Evolutionary conservation across 2,329 filamentous ascomycete species (phyloP), one percentile per base, ranked within the genome.

Genomic region (Colletotrichum trifolii): DNA sequence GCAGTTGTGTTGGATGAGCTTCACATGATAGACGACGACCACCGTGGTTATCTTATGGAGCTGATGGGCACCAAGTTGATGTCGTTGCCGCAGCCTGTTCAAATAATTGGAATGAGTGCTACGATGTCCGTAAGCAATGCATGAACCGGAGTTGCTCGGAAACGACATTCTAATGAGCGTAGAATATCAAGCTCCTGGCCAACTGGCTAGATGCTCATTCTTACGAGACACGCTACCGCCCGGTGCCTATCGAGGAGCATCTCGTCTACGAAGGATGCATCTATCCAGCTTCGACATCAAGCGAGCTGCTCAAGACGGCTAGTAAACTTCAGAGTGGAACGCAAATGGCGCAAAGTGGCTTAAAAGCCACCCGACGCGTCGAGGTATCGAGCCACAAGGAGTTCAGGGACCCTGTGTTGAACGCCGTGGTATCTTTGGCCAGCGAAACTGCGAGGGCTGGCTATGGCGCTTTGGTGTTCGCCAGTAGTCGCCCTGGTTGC

Each of bases 21-120:
- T n/a, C 91, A 94, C 73, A 93, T 94, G 90, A 83, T 94, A 48
- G 89, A 93, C 70, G 91, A 94, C 73, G 89, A 90, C 67, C 85
- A 89, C 69, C 87, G 91, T 11, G 91, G 91, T 4, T 94, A 94
- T 73, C 81, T 94, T 1, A 79, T 94, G 59, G 91, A 94, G 73
- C 79, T 94, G 6, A 87, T 93, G 77, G 87, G 89, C 6, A 91
- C 90, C 4, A 94, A 94, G 72, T 72, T 94, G 36, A 77, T 93
- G n/a, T 85, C 88, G 61, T 76, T 94, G 25, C 88, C 87, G 34
- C 86, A 91, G 63, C 77, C 82, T 33, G 82, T 92, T 15, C 91
- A 94, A 72, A 88, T 94, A 17, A 79, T 93, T 63, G 91, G 90
- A 69, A 94, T 94, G 91, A 94, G 91, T 71, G 91, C 91, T 5